Evolutionary conservation across 2,329 filamentous ascomycete species (phyloP).

Genomic region (Cercospora sp.): DNA sequence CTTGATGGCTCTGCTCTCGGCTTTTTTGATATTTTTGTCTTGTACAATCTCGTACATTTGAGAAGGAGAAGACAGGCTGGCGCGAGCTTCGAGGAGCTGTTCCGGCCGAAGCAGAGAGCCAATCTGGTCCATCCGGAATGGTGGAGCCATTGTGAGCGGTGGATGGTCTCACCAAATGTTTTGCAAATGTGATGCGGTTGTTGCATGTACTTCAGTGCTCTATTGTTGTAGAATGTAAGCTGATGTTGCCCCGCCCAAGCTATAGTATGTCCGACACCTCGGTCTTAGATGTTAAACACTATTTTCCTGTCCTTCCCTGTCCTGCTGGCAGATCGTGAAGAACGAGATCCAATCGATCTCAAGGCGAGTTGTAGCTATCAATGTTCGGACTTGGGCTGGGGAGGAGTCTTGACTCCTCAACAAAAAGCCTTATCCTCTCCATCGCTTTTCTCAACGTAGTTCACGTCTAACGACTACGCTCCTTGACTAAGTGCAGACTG

Average conservation of each 20-base stretch:
- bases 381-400: no score
- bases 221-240: background rate
- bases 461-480: no score
- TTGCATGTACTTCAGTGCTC: background rate
- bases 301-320: background rate
- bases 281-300: no score
- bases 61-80: constrained; percentile 48
- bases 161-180: background rate
- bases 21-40: constrained; percentile 50
- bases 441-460: no score
- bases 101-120: constrained; percentile 67
- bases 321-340: background rate
- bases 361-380: background rate
- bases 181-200: background rate
- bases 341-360: background rate
- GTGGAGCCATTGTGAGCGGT: constrained; percentile 42
- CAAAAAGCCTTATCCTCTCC: no score
- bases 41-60: constrained; percentile 48
- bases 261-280: background rate
- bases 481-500: no score
- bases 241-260: background rate
- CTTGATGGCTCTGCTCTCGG: constrained; percentile 65
- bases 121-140: constrained; percentile 70
- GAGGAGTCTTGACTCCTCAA: no score
- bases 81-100: constrained; percentile 59